phyloP scores from a whole-genome alignment of 1,284 basidiomycete species.

The Ceraceosorus guamensis region DNA sequence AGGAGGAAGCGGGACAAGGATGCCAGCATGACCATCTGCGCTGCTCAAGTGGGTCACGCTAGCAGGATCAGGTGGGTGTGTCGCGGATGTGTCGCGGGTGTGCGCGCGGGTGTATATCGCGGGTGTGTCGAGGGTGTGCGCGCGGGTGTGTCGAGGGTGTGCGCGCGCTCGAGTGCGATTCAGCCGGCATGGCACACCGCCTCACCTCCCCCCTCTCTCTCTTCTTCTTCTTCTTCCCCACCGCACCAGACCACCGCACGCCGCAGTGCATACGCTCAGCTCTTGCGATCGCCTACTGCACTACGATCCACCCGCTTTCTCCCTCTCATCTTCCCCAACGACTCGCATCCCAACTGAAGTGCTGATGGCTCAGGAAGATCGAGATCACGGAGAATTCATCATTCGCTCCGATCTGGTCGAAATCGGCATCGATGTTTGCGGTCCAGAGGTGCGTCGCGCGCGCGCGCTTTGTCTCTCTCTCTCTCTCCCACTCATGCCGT shows the following conservation, averaged over 20 bases:
- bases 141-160: no score
- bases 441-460: constrained; percentile 66
- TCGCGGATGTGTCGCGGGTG: no score
- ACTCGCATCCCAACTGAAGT: constrained; percentile 54
- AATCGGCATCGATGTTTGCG: constrained; percentile 58
- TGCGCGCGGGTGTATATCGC: no score
- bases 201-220: no score
- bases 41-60: constrained; percentile 18
- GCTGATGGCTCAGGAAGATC: constrained; percentile 51
- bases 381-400: constrained; percentile 57
- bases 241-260: background rate
- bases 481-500: background rate
- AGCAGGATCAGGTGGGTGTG: constrained; percentile 19
- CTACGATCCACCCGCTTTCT: constrained; percentile 41
- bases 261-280: background rate
- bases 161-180: no score
- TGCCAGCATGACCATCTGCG: constrained; percentile 72
- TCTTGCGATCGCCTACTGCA: constrained; percentile 43
- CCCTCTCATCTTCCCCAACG: constrained; percentile 41
- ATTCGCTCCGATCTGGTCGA: constrained; percentile 79
- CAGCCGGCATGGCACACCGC: no score
- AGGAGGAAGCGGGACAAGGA: constrained; percentile 79
- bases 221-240: no score
- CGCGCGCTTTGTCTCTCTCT: no score
- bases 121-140: no score